phyloP scores from a whole-genome alignment of 2,329 filamentous ascomycete species.

The Penicillium sp. region DNA sequence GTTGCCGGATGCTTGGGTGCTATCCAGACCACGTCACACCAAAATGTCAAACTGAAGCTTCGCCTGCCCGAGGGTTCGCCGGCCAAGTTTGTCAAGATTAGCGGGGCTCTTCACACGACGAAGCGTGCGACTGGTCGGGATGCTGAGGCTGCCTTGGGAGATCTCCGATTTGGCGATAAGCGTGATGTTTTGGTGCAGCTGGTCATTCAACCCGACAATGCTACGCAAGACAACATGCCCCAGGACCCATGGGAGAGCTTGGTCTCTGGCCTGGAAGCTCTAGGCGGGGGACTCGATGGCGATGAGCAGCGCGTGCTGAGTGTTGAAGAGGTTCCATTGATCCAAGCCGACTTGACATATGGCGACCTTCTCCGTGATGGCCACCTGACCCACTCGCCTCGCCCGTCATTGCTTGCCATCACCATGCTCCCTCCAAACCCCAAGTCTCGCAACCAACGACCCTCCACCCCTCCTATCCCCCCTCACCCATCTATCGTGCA shows the following conservation, averaged over 20 bases:
- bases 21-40: slow-evolving; percentile 93
- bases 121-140: slow-evolving; percentile 94
- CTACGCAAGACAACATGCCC: slow-evolving; percentile 80
- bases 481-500: slow-evolving; percentile 95
- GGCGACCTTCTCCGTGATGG: slow-evolving; percentile 92
- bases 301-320: slow-evolving; percentile 84
- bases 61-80: slow-evolving; percentile 94
- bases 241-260: slow-evolving; percentile 98
- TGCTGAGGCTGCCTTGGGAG: slow-evolving; percentile 88
- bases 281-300: slow-evolving; percentile 84
- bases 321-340: slow-evolving; percentile 91
- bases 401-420: slow-evolving; percentile 90
- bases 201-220: slow-evolving; percentile 85
- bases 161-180: slow-evolving; percentile 95
- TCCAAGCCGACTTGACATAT: slow-evolving; percentile 93
- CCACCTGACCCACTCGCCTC: slow-evolving; percentile 80
- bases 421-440: slow-evolving; percentile 80
- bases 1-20: slow-evolving; percentile 90
- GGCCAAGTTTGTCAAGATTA: slow-evolving; percentile 98
- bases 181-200: slow-evolving; percentile 91
- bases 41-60: slow-evolving; percentile 95
- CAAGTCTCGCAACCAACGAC: slow-evolving; percentile 64
- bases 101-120: slow-evolving; percentile 91
- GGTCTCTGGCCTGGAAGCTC: slow-evolving; percentile 89
- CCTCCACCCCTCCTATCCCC: slow-evolving; percentile 78